phyloP scores from a whole-genome alignment of 768 basidiomycete genomes.

The Hortiboletus campestris region DNA sequence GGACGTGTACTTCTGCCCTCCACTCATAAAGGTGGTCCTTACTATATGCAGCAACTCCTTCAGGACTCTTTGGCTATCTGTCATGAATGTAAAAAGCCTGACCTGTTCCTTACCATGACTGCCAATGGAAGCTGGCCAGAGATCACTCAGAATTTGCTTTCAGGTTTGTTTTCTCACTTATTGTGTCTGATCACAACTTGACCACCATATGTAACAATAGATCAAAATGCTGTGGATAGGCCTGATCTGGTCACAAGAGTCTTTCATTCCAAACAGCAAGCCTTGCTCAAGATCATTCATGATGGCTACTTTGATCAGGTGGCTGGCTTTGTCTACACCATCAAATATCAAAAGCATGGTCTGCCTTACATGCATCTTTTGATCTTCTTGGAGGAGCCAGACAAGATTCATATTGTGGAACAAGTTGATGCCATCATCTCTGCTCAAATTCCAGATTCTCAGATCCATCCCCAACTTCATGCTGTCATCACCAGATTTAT shows the following conservation, averaged over 20 bases:
- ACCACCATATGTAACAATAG: neutral
- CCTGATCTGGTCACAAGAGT: constrained; percentile 49
- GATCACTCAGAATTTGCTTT: constrained; percentile 36
- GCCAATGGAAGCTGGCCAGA: constrained; percentile 49
- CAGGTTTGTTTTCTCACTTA: constrained; percentile 17
- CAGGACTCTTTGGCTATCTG: constrained; percentile 50
- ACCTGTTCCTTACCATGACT: constrained; percentile 54
- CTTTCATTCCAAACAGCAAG: constrained; percentile 43
- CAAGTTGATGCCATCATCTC: neutral
- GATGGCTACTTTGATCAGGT: constrained; percentile 40
- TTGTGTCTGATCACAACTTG: neutral
- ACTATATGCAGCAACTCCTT: constrained; percentile 41
- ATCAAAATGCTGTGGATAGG: constrained; percentile 39
- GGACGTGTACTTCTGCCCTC: constrained; percentile 41
- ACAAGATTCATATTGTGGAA: neutral
- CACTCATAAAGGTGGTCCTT: constrained; percentile 39
- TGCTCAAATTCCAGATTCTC: neutral
- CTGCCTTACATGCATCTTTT: neutral
- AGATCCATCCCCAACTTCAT: neutral
- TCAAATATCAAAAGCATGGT: constrained; percentile 34
- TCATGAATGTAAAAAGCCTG: constrained; percentile 34
- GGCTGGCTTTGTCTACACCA: constrained; percentile 47
- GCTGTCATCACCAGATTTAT: constrained; percentile 33
- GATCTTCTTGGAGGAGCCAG: neutral
- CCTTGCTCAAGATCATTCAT: constrained; percentile 36